These are phyloP conservation scores for Lentinula detonsa DNA, from an alignment of 768 basidiomycete species.

Conservation along the genomic window DNA sequence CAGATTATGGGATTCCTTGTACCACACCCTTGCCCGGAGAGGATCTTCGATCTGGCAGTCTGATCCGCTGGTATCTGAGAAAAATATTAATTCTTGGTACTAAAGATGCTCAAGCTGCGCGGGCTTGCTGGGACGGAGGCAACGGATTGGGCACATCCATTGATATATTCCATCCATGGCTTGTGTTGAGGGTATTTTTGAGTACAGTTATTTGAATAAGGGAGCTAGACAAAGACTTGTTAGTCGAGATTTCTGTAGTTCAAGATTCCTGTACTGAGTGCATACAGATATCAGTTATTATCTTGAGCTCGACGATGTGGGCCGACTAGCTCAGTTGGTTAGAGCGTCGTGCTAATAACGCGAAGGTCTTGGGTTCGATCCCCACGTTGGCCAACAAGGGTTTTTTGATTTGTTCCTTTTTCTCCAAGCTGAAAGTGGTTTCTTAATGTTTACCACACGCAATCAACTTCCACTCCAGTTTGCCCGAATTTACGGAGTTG, in stretches of 20 bases:
- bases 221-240: too few species aligned
- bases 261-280: too few species aligned
- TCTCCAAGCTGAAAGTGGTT: too few species aligned
- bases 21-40: constrained; percentile 12
- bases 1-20: constrained; percentile 10
- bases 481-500: too few species aligned
- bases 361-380: constrained; percentile 81
- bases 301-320: constrained; percentile 17
- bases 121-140: background rate
- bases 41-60: background rate
- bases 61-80: constrained; percentile 9
- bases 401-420: too few species aligned
- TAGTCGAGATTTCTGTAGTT: too few species aligned
- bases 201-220: background rate
- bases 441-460: too few species aligned
- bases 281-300: too few species aligned
- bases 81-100: constrained; percentile 3
- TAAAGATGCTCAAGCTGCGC: constrained; percentile 4
- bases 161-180: background rate
- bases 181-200: background rate
- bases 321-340: constrained; percentile 93
- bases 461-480: too few species aligned
- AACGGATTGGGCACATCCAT: background rate
- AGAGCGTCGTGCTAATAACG: constrained; percentile 87
- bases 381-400: constrained; percentile 61